A percentile compares a stretch with the other conserved stretches of the same genome.
These are phyloP conservation scores for Kurtzmaniella quercitrusa DNA, from an alignment of 1,139 yeast genomes.

Conservation along the genomic window DNA sequence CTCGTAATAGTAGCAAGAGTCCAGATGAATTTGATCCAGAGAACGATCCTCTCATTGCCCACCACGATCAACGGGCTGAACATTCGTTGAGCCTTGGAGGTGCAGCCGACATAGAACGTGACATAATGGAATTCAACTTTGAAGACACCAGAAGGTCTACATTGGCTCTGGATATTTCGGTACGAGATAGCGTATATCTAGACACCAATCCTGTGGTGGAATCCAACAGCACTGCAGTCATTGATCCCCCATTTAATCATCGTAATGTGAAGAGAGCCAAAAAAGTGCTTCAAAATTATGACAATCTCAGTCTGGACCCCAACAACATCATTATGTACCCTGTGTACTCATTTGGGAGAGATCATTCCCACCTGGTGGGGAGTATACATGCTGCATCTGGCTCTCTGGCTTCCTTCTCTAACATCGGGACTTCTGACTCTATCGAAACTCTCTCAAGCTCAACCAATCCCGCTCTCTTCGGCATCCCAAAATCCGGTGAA, in stretches of 20 bases:
- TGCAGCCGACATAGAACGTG: background rate
- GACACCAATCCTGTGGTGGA: background rate
- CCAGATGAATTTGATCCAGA: background rate
- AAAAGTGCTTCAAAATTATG: conserved; percentile 21
- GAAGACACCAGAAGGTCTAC: background rate
- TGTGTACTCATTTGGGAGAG: conserved; percentile 25
- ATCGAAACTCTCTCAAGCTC: background rate
- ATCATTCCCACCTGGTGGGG: conserved; percentile 3
- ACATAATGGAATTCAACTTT: background rate
- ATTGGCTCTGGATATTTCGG: background rate
- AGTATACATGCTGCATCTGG: conserved; percentile 5
- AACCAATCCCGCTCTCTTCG: background rate
- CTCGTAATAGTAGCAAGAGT: background rate
- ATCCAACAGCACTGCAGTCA: background rate
- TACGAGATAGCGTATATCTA: background rate
- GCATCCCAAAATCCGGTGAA: background rate
- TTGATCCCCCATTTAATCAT: background rate
- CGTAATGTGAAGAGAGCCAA: background rate
- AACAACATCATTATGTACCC: conserved; percentile 34
- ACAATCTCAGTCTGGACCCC: conserved; percentile 19
- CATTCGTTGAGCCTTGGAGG: background rate
- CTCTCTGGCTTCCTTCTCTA: conserved; percentile 8
- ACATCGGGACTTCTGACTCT: conserved; percentile 4
- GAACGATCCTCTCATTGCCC: background rate
- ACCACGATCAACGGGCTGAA: background rate